Evolutionary conservation across 169 alveolate genomes (phyloP).

Genomic region (Eimeria falciformis): DNA sequence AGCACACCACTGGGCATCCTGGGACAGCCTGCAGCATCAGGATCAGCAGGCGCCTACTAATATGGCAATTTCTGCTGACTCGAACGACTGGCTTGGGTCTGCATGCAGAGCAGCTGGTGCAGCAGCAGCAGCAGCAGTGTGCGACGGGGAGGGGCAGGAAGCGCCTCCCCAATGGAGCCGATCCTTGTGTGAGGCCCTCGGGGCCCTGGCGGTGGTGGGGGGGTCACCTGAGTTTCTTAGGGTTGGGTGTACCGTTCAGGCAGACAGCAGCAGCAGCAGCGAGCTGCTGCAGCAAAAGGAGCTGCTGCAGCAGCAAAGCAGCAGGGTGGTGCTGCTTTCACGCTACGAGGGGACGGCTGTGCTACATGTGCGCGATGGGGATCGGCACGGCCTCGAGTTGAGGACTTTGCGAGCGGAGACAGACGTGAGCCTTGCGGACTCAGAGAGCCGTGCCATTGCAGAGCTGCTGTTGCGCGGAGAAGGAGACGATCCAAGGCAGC

Average conservation of each 20-base stretch:
- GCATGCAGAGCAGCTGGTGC: constrained; percentile 30
- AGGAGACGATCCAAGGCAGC: background rate
- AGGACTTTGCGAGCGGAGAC: constrained; percentile 25
- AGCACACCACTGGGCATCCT: too few relatives aligned
- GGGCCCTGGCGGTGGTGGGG: constrained; percentile 75
- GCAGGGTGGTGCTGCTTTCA: constrained; percentile 27
- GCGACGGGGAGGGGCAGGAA: background rate
- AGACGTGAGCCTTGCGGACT: background rate
- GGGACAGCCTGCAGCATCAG: constrained; percentile 12
- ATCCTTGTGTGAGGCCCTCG: constrained; percentile 57
- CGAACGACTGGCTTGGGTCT: background rate
- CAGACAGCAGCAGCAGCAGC: constrained; percentile 25
- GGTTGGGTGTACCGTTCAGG: constrained; percentile 54
- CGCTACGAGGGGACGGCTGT: constrained; percentile 51
- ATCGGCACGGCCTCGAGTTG: constrained; percentile 29
- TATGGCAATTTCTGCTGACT: background rate
- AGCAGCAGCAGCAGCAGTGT: background rate
- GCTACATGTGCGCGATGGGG: constrained; percentile 24
- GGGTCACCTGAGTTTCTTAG: constrained; percentile 68
- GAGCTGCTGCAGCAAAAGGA: constrained; percentile 42
- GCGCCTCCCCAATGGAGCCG: constrained; percentile 22
- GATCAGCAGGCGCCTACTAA: background rate
- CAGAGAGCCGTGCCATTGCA: constrained; percentile 40
- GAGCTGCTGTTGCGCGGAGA: constrained; percentile 51
- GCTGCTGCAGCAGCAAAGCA: constrained; percentile 46